Conservation (phyloP, 148 eudicot species). For the Fagopyrum homotropicum region DNA sequence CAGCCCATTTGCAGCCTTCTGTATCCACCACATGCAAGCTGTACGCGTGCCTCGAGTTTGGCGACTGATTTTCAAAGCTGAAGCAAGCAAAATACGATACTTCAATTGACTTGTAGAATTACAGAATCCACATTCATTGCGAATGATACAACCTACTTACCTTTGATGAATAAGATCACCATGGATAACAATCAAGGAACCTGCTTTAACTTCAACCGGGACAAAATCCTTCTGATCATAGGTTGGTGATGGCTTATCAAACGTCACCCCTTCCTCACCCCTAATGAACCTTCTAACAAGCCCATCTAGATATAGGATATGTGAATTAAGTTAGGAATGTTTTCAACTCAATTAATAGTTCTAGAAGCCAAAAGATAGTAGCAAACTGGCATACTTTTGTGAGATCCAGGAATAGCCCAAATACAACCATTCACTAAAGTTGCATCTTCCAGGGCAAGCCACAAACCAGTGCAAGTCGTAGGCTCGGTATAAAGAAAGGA, state of each 20-base stretch:
- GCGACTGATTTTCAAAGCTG: slow-evolving; percentile 89
- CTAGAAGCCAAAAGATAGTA: neutral
- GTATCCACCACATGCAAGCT: slow-evolving; percentile 89
- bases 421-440: slow-evolving; percentile 75
- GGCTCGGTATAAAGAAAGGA: slow-evolving; percentile 92
- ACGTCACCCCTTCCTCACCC: slow-evolving; percentile 78
- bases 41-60: slow-evolving; percentile 92
- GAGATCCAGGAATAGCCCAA: slow-evolving; percentile 98
- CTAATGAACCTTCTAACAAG: slow-evolving; percentile 84
- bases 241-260: slow-evolving; percentile 73
- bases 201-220: slow-evolving; percentile 91
- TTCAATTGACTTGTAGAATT: neutral
- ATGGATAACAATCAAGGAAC: slow-evolving; percentile 84
- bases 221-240: slow-evolving; percentile 77
- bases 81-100: slow-evolving; percentile 9
- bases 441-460: slow-evolving; percentile 98
- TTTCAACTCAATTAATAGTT: neutral
- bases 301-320: slow-evolving; percentile 24
- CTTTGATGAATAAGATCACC: slow-evolving; percentile 98
- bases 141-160: slow-evolving; percentile 20
- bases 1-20: slow-evolving; percentile 84
- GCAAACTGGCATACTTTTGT: slow-evolving; percentile 41
- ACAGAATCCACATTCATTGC: neutral
- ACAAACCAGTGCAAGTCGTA: slow-evolving; percentile 84
- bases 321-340: neutral